Conservation (phyloP, 2,329 filamentous ascomycete species). For the Plenodomus biglobosus region DNA sequence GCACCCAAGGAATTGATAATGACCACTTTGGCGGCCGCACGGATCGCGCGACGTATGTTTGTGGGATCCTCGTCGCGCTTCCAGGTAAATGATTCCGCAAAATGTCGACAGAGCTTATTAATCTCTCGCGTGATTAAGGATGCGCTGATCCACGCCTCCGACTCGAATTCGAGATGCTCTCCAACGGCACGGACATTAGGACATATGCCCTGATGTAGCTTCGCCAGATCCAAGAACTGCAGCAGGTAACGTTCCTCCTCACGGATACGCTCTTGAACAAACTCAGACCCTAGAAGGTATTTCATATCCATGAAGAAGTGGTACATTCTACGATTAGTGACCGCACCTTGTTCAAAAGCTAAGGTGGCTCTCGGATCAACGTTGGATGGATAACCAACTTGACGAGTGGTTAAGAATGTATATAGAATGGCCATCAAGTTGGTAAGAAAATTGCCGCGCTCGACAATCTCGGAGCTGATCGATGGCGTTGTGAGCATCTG, state of each 20-base stretch:
- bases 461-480: conserved; percentile 93
- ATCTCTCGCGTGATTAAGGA: conserved; percentile 93
- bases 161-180: conserved; percentile 97
- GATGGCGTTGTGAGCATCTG: conserved; percentile 97
- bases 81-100: conserved; percentile 81
- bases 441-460: conserved; percentile 92
- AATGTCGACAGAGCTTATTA: conserved; percentile 84
- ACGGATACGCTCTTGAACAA: conserved; percentile 83
- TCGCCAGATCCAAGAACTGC: conserved; percentile 93
- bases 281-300: conserved; percentile 83
- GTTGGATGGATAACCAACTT: conserved; percentile 91
- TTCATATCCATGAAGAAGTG: conserved; percentile 96
- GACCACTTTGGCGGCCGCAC: conserved; percentile 75
- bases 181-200: conserved; percentile 89
- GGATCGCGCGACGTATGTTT: conserved; percentile 70
- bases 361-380: conserved; percentile 83
- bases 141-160: conserved; percentile 96
- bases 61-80: conserved; percentile 64
- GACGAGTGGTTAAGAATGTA: conserved; percentile 92
- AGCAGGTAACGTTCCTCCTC: conserved; percentile 83
- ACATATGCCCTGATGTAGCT: conserved; percentile 95
- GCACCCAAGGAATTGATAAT: conserved; percentile 85
- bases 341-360: conserved; percentile 90
- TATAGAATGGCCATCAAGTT: conserved; percentile 95
- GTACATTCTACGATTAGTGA: conserved; percentile 93